These are phyloP conservation scores for Paecilomyces variotii DNA, from an alignment of 2,329 filamentous ascomycete species.

Conservation along the genomic window DNA sequence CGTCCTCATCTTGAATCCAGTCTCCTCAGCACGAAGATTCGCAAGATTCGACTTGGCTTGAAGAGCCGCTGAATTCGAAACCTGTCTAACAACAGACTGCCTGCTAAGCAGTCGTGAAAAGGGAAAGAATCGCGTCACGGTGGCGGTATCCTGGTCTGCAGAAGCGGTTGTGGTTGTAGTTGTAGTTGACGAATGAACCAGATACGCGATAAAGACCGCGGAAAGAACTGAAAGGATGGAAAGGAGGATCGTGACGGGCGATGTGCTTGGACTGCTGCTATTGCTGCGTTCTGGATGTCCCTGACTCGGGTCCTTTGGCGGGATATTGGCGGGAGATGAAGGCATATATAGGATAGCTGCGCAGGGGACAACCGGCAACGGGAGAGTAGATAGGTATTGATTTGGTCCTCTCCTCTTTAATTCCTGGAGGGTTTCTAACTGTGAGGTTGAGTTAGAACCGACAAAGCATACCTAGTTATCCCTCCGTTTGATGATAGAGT, in stretches of 20 bases:
- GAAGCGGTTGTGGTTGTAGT: neutral
- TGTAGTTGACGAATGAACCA: neutral
- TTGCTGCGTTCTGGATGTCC: neutral
- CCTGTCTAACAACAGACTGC: neutral
- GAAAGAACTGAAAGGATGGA: constrained; percentile 12
- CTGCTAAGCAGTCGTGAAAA: neutral
- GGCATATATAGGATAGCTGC: neutral
- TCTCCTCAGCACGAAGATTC: neutral
- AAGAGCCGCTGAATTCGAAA: neutral
- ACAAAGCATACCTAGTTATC: no score
- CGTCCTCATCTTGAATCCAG: constrained; percentile 25
- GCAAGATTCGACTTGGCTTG: neutral
- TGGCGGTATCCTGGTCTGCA: neutral
- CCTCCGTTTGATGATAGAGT: no score
- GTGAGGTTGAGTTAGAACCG: no score
- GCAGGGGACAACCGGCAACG: no score
- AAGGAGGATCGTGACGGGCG: constrained; percentile 4
- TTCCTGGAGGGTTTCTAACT: no score
- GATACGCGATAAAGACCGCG: constrained; percentile 13
- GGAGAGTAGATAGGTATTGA: no score
- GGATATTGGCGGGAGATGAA: neutral
- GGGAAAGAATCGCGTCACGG: neutral
- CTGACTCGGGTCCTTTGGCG: neutral
- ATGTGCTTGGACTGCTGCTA: neutral
- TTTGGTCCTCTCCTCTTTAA: no score